Evolutionary conservation across 2,329 filamentous ascomycete species (phyloP), one percentile per base, ranked within the genome.

Genomic region (Verticillium nubilum): DNA sequence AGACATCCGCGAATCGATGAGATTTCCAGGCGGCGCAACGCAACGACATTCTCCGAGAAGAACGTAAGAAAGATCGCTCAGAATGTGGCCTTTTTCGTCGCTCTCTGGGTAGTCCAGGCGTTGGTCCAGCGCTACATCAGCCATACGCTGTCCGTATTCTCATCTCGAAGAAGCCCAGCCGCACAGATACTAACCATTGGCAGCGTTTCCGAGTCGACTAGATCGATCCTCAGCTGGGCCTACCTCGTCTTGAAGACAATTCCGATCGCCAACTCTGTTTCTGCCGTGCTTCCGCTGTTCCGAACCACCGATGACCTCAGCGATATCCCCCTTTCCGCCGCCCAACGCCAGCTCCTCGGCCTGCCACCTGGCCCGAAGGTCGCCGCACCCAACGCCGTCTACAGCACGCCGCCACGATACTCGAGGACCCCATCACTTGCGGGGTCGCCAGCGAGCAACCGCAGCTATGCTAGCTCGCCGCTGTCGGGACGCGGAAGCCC

Each of bases 261-360:
- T 2, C 86, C 88, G 3, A 65, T 89, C 55, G 73, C 88, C 68
- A 96, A 96, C 74, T 89, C 96, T 58, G 70, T 78, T 63, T 68
- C 87, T 58, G 90, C 92, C 37, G 77, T 91, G 60, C 78, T 86
- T 53, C 95, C 94, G 2, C 82, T 97, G 13, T 74, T 92, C 67
- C 84, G 87, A 63, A 80, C 83, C 52, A 81, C 81, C 66, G 95
- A 98, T 73, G 84, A 92, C 63, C 83, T 97, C 63, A 80, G 87
- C 73, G 95, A 99, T 72, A 96, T 99, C 56, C 87, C 94, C 62
- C 83, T 99, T 65, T 97, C 94, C 1, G 88, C 91, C n/a, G 86
- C 87, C 13, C 95, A 98, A 78, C 89, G 94, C 62, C 83, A 87
- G 64, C 83, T 97, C 15, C 85, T 99, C 57, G 93, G 92, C 54